phyloP scores from a whole-genome alignment of 805 yeast genomes.

The Jamesozyma jinghongensis region DNA sequence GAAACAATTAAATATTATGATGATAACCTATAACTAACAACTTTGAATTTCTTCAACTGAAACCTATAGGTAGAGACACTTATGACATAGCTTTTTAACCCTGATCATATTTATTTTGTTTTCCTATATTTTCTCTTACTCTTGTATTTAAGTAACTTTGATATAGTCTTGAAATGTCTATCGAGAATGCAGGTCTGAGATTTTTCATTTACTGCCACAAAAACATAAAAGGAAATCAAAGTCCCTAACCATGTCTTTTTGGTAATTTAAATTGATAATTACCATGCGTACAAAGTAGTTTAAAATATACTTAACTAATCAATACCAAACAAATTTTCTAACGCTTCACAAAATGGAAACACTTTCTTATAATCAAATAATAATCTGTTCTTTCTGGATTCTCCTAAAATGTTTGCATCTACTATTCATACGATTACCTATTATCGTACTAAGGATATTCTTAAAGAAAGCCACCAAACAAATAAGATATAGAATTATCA shows the following conservation, averaged over 20 bases:
- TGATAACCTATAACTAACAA: conserved; percentile 37
- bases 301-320: no score
- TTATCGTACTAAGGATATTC: background rate
- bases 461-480: no score
- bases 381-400: conserved; percentile 1
- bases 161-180: no score
- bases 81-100: conserved; percentile 62
- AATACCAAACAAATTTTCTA: no score
- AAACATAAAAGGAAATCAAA: no score
- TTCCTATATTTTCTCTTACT: background rate
- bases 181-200: no score
- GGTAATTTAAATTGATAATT: no score
- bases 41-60: conserved; percentile 68
- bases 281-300: no score
- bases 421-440: background rate
- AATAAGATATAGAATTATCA: no score
- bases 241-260: no score
- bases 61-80: conserved; percentile 45
- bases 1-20: conserved; percentile 20
- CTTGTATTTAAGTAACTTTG: no score
- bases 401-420: background rate
- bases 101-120: conserved; percentile 32
- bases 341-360: background rate
- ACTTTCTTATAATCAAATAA: conserved; percentile 2
- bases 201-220: no score